phyloP scores from a whole-genome alignment of 805 yeast species.

The Debaryomyces prosopidis region DNA sequence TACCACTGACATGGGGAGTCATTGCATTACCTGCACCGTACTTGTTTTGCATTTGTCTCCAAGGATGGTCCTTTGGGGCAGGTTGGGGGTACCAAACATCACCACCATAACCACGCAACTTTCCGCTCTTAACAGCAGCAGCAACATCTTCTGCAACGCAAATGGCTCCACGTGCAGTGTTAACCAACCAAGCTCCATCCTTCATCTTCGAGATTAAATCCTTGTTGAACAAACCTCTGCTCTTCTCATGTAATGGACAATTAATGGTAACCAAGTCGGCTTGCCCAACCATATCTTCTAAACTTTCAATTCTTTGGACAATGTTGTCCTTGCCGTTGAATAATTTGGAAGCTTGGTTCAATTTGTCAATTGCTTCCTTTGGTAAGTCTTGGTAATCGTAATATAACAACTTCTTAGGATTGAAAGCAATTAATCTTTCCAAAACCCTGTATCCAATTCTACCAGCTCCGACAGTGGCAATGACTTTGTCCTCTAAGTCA shows the following conservation, averaged over 20 bases:
- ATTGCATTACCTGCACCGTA: conserved; percentile 79
- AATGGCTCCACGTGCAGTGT: conserved; percentile 84
- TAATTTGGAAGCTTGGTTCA: conserved; percentile 35
- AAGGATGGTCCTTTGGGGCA: conserved; percentile 73
- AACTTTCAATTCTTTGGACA: conserved; percentile 56
- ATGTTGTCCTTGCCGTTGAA: conserved; percentile 51
- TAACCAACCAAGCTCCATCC: conserved; percentile 70
- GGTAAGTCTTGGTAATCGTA: conserved; percentile 74
- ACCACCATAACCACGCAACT: conserved; percentile 78
- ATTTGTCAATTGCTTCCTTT: conserved; percentile 43
- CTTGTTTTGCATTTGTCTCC: conserved; percentile 68
- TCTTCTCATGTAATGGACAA: conserved; percentile 72
- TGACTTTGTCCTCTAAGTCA: conserved; percentile 72
- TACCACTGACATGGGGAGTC: conserved; percentile 83
- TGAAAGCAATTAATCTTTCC: conserved; percentile 70
- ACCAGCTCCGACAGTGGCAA: conserved; percentile 83
- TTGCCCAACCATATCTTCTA: conserved; percentile 65
- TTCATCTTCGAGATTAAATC: conserved; percentile 67
- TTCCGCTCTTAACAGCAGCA: conserved; percentile 68
- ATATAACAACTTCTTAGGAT: conserved; percentile 71
- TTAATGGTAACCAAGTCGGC: conserved; percentile 77
- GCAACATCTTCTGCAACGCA: conserved; percentile 73
- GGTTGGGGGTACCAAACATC: conserved; percentile 87
- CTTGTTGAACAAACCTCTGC: conserved; percentile 67
- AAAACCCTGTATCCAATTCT: conserved; percentile 77